phyloP scores from a whole-genome alignment of 345 rosid species.

The Durio zibethinus region DNA sequence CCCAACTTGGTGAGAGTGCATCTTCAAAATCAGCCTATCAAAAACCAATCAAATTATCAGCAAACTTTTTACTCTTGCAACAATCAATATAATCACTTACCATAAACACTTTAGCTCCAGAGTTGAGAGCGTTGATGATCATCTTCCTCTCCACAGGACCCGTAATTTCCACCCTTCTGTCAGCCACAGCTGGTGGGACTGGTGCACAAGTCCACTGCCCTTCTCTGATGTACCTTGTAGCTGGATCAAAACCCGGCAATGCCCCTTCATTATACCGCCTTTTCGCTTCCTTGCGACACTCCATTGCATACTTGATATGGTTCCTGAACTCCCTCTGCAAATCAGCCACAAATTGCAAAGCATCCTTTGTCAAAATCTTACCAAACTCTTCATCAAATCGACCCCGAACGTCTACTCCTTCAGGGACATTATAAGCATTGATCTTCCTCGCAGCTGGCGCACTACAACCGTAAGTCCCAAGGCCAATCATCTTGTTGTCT shows the following conservation, averaged over 20 bases:
- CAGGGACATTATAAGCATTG: slow-evolving; percentile 49
- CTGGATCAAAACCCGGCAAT: slow-evolving; percentile 73
- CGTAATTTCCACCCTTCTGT: slow-evolving; percentile 58
- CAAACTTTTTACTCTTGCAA: neutral
- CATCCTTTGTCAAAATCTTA: slow-evolving; percentile 63
- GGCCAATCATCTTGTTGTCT: slow-evolving; percentile 19
- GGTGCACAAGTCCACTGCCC: slow-evolving; percentile 66
- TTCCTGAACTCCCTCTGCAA: slow-evolving; percentile 74
- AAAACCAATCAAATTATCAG: neutral
- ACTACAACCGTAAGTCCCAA: slow-evolving; percentile 5
- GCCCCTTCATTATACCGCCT: slow-evolving; percentile 53
- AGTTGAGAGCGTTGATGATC: slow-evolving; percentile 94
- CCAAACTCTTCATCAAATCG: slow-evolving; percentile 61
- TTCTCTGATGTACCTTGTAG: slow-evolving; percentile 67
- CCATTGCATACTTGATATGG: slow-evolving; percentile 66
- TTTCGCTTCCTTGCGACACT: slow-evolving; percentile 68
- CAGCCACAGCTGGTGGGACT: slow-evolving; percentile 71
- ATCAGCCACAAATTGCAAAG: slow-evolving; percentile 72
- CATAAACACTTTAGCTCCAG: slow-evolving; percentile 96
- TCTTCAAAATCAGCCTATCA: slow-evolving; percentile 88
- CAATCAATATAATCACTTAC: slow-evolving; percentile 25
- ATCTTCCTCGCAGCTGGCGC: slow-evolving; percentile 26
- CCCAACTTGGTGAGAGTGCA: slow-evolving; percentile 92
- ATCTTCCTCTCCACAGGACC: slow-evolving; percentile 95
- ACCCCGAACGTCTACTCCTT: slow-evolving; percentile 78